These are phyloP conservation scores for Nicotiana rustica DNA, from an alignment of 305 asterid species.

Conservation along the genomic window DNA sequence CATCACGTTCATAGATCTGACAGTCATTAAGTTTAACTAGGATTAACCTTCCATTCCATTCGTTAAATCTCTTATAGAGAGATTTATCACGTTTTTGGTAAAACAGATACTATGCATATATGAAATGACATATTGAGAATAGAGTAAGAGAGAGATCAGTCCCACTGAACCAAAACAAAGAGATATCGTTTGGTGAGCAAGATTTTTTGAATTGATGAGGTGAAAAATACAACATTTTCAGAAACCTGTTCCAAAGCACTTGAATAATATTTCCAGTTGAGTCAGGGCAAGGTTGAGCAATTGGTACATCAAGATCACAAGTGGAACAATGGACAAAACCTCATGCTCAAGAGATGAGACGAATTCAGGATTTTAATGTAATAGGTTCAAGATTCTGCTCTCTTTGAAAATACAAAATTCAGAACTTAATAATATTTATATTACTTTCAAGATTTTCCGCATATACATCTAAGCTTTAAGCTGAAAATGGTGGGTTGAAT, in stretches of 20 bases:
- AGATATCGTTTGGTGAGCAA: neutral
- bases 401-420: neutral
- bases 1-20: too few species aligned
- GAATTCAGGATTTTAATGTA: neutral
- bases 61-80: too few species aligned
- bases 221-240: too few species aligned
- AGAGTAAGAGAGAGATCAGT: neutral
- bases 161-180: neutral
- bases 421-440: conserved; percentile 7
- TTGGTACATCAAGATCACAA: neutral
- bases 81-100: too few species aligned
- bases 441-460: neutral
- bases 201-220: neutral
- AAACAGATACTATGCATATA: neutral
- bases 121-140: neutral
- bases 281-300: neutral
- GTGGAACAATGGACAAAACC: neutral
- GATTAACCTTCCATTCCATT: too few species aligned
- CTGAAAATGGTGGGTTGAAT: conserved; percentile 22
- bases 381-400: neutral
- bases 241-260: too few species aligned
- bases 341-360: neutral
- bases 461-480: conserved; percentile 7
- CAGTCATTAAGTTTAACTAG: too few species aligned
- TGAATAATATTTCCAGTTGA: neutral